Evolutionary conservation across 176 grass and related monocot genomes (phyloP).

Genomic region (Hyparrhenia diplandra): DNA sequence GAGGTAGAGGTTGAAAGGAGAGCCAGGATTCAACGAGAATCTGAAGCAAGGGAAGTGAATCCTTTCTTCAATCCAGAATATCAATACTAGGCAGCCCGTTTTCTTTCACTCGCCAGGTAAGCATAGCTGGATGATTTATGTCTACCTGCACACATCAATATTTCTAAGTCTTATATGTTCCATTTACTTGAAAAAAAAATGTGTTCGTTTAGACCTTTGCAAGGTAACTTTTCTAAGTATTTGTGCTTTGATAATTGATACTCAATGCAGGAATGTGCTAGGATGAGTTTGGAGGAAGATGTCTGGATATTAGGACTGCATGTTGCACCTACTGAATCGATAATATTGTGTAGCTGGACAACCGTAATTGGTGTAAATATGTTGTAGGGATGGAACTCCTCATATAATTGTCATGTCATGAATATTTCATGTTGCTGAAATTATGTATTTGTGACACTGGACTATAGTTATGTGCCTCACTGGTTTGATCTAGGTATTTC

Average conservation of each 20-base stretch:
- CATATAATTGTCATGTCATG: not conserved
- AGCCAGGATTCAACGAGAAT: slow-evolving; percentile 51
- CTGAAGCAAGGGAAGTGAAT: slow-evolving; percentile 54
- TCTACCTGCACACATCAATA: not conserved
- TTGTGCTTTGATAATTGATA: not conserved
- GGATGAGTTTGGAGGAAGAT: not conserved
- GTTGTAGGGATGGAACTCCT: not conserved
- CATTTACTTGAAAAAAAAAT: not conserved
- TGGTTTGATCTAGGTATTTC: not conserved
- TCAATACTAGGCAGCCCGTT: slow-evolving; percentile 23
- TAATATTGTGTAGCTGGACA: not conserved
- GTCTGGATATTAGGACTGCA: not conserved
- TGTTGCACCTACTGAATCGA: not conserved
- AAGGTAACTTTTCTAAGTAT: not conserved
- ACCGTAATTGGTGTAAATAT: slow-evolving; percentile 37
- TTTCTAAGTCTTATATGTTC: not conserved
- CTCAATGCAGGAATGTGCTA: not conserved
- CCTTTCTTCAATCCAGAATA: slow-evolving; percentile 58
- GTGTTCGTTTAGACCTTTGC: not conserved
- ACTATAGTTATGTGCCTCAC: not conserved
- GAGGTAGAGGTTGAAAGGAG: slow-evolving; percentile 88
- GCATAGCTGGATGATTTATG: not conserved
- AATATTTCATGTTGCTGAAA: not conserved
- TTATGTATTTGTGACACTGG: not conserved
- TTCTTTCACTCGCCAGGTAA: not conserved